phyloP scores from a whole-genome alignment of 257 asterid genomes.

The Solanum pimpinellifolium region DNA sequence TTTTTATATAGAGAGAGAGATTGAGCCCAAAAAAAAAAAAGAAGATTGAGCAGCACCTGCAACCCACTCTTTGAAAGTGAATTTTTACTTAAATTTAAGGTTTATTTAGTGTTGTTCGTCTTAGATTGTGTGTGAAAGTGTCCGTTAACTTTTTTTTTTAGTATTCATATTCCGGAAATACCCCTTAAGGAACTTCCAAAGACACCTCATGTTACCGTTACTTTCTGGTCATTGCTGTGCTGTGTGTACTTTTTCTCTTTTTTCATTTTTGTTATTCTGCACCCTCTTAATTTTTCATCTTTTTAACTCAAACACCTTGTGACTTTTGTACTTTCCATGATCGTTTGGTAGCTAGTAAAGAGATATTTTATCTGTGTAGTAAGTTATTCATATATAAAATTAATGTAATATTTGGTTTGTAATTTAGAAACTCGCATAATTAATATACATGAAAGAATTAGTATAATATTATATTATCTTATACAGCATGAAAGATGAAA shows the following conservation, averaged over 20 bases:
- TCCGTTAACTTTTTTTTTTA: conserved; percentile 21
- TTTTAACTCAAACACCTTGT: not conserved
- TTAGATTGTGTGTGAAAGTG: conserved; percentile 19
- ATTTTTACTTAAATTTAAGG: not conserved
- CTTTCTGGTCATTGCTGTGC: conserved; percentile 7
- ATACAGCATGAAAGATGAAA: not conserved
- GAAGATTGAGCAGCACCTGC: conserved; percentile 13
- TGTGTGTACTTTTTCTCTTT: conserved; percentile 12
- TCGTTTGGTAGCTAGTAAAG: not conserved
- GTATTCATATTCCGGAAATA: conserved; percentile 23
- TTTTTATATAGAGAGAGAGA: conserved; percentile 8
- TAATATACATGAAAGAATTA: not conserved
- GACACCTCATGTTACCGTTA: conserved; percentile 74
- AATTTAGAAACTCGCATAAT: not conserved
- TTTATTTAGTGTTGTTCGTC: not conserved
- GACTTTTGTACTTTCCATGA: not conserved
- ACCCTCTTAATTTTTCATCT: conserved; percentile 4
- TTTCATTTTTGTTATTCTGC: not conserved
- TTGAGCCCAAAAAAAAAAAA: not conserved
- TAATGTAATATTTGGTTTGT: fast-evolving
- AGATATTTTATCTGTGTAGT: not conserved
- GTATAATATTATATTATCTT: not conserved
- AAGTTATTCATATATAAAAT: not conserved
- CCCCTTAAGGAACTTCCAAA: conserved; percentile 67
- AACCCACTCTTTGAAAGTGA: conserved; percentile 20